Evolutionary conservation across 129 eudicot species (phyloP), one percentile per base, ranked within the genome.

Genomic region (Logfia minima): DNA sequence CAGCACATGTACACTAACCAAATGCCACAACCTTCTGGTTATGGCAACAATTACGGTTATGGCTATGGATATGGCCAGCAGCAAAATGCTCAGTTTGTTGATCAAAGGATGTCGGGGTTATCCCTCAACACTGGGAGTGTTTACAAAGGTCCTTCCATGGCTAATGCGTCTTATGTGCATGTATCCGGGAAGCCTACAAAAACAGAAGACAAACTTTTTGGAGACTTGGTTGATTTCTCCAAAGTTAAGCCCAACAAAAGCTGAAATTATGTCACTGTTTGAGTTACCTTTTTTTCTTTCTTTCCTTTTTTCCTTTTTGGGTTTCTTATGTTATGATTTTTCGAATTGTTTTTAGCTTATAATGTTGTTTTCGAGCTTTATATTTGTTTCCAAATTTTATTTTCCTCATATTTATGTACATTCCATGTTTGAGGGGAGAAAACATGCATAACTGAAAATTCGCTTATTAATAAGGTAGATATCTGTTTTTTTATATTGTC

Each of bases 201-300:
- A 77, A 86, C 92, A 28, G 92, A 90, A 67, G 98, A 90, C 63
- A 90, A 84, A 81, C 83, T 93, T 39, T 93, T 93, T 62, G 97
- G 98, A 21, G 98, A 93, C 74, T 86, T 93, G 63, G 97, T 93
- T 75, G 91, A 90, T 75, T 87, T 93, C 23, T 77, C 89, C 37
- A 93, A 93, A 68, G 86, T 85, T 64, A 93, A 93, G 83, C 84
- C 89, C 10, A 79, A 77, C 56, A 89, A 89, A 80, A 77, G 86
- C 88, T 55, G 88, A 88, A 43, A 81, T 87, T 70, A 81, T 58
- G 63, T 58, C 11, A 92, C 41, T 69, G 24, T 43, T 13, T 66
- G 65, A 76, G 16, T 31, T 76, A 76, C 10, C 58, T 37, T 16
- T 45, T 23, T 73, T 55, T 55, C 26, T 23, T 22, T 23, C 16